Evolutionary conservation across 495 filamentous ascomycete genomes (phyloP), one percentile per base, ranked within the genome.

Genomic region (Melanomma pulvis-pyrius): DNA sequence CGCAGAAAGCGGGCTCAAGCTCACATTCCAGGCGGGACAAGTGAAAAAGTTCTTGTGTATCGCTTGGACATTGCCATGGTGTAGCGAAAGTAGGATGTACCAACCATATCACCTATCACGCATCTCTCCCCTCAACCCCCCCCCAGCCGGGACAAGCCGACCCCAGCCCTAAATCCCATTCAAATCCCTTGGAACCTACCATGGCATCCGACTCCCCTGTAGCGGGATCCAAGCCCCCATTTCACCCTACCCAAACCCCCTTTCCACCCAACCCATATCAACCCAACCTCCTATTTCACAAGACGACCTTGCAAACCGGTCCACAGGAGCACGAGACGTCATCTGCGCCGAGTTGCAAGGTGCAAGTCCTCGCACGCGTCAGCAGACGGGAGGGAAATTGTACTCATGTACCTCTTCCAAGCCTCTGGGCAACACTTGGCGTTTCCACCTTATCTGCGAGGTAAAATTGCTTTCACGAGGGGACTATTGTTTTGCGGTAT

Each of bases 141-240:
- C n/a, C n/a, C n/a, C n/a, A n/a, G n/a, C n/a, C n/a, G n/a, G n/a
- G n/a, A n/a, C n/a, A n/a, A n/a, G n/a, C n/a, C n/a, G n/a, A n/a
- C n/a, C n/a, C n/a, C n/a, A n/a, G n/a, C n/a, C n/a, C n/a, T n/a
- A n/a, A n/a, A n/a, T n/a, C n/a, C n/a, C n/a, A n/a, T n/a, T n/a
- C n/a, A n/a, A n/a, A n/a, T n/a, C n/a, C n/a, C n/a, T n/a, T n/a
- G n/a, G n/a, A n/a, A n/a, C n/a, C n/a, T n/a, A n/a, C n/a, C n/a
- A n/a, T n/a, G n/a, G n/a, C n/a, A n/a, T n/a, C n/a, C n/a, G 39
- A 6, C 17, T 12, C 49, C 25, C 61, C 22, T 57, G 51, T 41
- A 50, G 51, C 52, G 61, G 61, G 30, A 64, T 51, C 61, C 61
- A 64, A 64, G 61, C 1, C 30, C 6, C 25, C n/a, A n/a, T n/a